Base-by-base conservation (phyloP, 1,284 basidiomycete species). In the Somion occarium region DNA sequence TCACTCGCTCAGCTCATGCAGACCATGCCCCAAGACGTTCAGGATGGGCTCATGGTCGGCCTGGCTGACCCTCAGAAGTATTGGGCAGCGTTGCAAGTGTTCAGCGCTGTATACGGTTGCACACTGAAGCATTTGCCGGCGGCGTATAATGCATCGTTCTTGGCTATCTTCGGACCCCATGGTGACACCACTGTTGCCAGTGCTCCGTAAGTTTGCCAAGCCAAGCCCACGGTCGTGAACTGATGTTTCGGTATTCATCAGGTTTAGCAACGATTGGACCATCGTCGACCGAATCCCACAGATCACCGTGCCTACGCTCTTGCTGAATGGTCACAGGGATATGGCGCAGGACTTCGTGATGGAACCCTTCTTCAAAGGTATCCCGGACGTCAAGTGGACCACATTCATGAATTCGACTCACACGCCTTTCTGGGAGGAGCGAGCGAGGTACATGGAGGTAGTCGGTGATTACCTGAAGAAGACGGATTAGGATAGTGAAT, bases 261-360 rank as follows among this genome's bases (percentile, higher is more conserved):
- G 60, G 19, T 27, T 58, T 24, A 51, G 66, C 27, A 59, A 60
- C 38, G 53, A 54, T 15, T 70, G 68, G 69, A 50, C 59, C 11
- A 58, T 66, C 50, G 52, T 64, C 22, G 58, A 60, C 47, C 53
- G 59, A 19, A 46, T 69, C 2, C 61, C 59, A 46, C 45, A 53
- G 3, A 61, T 71, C 50, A 46, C 44, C 3, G 62, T 62, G 1
- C 64, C 65, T 7, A 67, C 65, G 12, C 54, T 69, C 18, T 38
- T 70, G 1, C 50, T 68, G 47, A 71, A 66, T 42, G 67, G 64
- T 9, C 56, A 51, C 3, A 53, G 60, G 25, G 67, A 66, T 46
- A 56, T 59, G 44, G 59, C 61, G 3, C 60, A 61, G 38, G 66
- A 66, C 39, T 56, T 52, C 45, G 57, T 57, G 23, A 51, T 61